Base-by-base conservation (phyloP, 495 filamentous ascomycete genomes). In the Hypomontagnella submonticulosa region DNA sequence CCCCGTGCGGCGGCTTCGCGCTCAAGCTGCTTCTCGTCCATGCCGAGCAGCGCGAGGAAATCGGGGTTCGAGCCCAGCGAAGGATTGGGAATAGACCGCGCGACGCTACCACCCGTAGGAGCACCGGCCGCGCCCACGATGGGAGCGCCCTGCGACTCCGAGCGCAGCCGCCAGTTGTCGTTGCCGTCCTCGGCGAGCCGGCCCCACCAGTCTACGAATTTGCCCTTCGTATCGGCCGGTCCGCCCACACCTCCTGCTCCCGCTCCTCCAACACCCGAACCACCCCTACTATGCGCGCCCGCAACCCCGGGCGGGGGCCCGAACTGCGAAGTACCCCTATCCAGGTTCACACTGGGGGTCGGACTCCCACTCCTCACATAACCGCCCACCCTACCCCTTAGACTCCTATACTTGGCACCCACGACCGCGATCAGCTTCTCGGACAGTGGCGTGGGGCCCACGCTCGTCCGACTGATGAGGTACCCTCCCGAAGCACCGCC, bases 251-350 rank as follows among this genome's bases (percentile, higher is more conserved):
- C 6, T 6, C 23, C 6, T 6, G 23, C 23, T 27, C 23, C 23
- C 6, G 40, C 19, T 16, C 38, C 46, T 36, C 43, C 55, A 32
- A 37, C 64, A 10, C 62, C 66, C 33, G 79, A 76, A 46, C 73
- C 74, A 46, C 69, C 73, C n/a, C 75, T 76, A 51, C 78, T 81
- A 63, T 79, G 77, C 37, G 49, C 55, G 30, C 54, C 68, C 40
- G 54, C 65, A 9, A 27, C 23, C 3, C 23, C 23, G 6, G 23
- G 23, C 23, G 77, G 66, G 12, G 80, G 76, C 20, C 82, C 73
- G 63, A 83, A 84, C 57, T 84, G 83, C 3, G 81, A 84, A 57
- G 77, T 82, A 10, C 81, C 80, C 36, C 79, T 71, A 69, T 84
- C 76, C 30, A 83, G 71, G 57, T 83, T 81, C 32, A 82, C 79